A percentile compares a stretch with the other conserved stretches of the same genome.
phyloP scores from a whole-genome alignment of 768 basidiomycete genomes.

The Butyriboletus loyo region DNA sequence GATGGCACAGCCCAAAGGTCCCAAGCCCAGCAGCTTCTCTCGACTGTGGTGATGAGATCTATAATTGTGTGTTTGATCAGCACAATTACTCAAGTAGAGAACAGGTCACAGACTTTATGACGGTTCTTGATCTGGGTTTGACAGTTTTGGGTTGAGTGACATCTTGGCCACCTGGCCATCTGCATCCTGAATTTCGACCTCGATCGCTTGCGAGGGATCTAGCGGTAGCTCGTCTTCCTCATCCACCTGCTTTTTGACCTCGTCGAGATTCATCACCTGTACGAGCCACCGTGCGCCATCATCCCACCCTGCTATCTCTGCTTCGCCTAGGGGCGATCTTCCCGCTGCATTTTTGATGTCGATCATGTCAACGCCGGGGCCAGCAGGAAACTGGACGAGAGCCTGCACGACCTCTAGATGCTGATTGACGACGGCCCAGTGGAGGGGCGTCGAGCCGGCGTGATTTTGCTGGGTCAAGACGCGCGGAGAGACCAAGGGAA shows the following conservation, averaged over 20 bases:
- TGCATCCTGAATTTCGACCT: conserved; percentile 71
- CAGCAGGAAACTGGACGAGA: conserved; percentile 53
- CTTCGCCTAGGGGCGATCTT: conserved; percentile 75
- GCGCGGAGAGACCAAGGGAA: conserved; percentile 47
- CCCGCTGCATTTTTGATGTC: conserved; percentile 75
- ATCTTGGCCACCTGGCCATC: conserved; percentile 67
- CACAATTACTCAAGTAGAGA: too few species aligned
- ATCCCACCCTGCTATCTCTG: conserved; percentile 75
- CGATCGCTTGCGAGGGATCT: conserved; percentile 43
- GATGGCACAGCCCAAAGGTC: neutral
- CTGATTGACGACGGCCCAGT: conserved; percentile 87
- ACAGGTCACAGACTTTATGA: neutral
- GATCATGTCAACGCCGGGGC: conserved; percentile 66
- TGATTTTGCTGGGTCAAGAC: conserved; percentile 31
- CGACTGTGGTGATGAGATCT: neutral
- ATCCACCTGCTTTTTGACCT: conserved; percentile 31
- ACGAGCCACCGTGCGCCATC: conserved; percentile 85
- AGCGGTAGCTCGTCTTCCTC: conserved; percentile 29
- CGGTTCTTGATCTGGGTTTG: neutral
- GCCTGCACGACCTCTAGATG: conserved; percentile 63
- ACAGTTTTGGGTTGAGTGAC: conserved; percentile 36
- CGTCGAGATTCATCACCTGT: conserved; percentile 73
- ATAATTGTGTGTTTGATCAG: neutral
- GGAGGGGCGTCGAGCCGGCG: conserved; percentile 78
- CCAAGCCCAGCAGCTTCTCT: too few species aligned